phyloP scores from a whole-genome alignment of 2,329 filamentous ascomycete species.

The Aspergillus novofumigatus region DNA sequence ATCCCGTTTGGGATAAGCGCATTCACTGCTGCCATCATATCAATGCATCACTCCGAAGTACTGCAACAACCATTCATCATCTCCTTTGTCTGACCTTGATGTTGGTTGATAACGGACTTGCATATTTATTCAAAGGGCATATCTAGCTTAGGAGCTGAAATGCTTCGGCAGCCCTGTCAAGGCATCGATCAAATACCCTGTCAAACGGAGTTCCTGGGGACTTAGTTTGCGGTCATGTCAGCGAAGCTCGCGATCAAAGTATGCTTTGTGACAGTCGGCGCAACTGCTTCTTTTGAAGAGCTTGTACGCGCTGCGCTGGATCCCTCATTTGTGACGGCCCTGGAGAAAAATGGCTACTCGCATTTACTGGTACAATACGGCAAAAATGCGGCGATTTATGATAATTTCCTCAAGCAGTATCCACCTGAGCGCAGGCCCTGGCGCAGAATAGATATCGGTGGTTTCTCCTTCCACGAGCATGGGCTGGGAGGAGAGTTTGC shows the following conservation, averaged over 20 bases:
- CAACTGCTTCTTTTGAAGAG: conserved; percentile 75
- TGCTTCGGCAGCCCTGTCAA: neutral
- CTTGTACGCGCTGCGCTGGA: conserved; percentile 66
- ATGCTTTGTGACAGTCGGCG: conserved; percentile 88
- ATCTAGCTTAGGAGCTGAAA: neutral
- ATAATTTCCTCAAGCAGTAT: conserved; percentile 29
- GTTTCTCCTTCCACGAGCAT: conserved; percentile 62
- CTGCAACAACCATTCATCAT: neutral
- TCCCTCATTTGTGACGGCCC: conserved; percentile 57
- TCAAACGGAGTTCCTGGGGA: neutral
- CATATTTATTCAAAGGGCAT: neutral
- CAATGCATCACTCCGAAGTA: neutral
- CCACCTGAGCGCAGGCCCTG: conserved; percentile 19
- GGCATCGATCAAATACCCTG: neutral
- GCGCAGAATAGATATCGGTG: conserved; percentile 50
- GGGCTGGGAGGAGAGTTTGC: conserved; percentile 59
- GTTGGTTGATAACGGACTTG: neutral
- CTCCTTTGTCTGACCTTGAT: neutral
- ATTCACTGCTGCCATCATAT: neutral
- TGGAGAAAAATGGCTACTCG: conserved; percentile 61
- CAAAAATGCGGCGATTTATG: conserved; percentile 55
- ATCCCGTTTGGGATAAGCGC: conserved; percentile 8
- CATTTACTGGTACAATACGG: conserved; percentile 79
- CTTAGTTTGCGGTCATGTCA: conserved; percentile 8
- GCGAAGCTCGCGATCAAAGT: conserved; percentile 26